phyloP scores from a whole-genome alignment of 805 yeast genomes.

The Kockiozyma suomiensis region DNA sequence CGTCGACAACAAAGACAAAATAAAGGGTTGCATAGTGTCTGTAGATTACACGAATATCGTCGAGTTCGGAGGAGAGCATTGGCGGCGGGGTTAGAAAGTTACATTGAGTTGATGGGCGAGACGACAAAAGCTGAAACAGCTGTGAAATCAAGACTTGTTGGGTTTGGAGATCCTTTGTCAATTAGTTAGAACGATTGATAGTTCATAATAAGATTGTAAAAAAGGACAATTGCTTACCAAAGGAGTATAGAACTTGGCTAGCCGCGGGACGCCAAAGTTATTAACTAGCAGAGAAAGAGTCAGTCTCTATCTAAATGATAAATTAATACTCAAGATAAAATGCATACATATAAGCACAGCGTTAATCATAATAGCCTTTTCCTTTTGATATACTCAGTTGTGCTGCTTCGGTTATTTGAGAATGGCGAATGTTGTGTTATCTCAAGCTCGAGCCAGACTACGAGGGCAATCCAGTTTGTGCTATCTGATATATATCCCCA shows the following conservation, averaged over 20 bases:
- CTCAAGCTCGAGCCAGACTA: neutral
- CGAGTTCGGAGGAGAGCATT: slow-evolving; percentile 55
- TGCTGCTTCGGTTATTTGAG: neutral
- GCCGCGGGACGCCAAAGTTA: slow-evolving; percentile 84
- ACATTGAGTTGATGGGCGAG: slow-evolving; percentile 74
- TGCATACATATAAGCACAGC: slow-evolving; percentile 73
- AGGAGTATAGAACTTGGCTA: slow-evolving; percentile 89
- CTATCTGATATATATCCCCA: neutral
- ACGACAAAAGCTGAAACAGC: slow-evolving; percentile 74
- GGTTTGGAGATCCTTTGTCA: slow-evolving; percentile 62
- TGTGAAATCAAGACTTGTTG: slow-evolving; percentile 81
- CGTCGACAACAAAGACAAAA: slow-evolving; percentile 94
- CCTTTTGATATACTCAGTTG: too few species aligned
- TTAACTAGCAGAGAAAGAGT: slow-evolving; percentile 55
- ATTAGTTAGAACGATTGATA: too few species aligned
- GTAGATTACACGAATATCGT: slow-evolving; percentile 82
- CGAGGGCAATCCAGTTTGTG: neutral
- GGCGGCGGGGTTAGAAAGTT: slow-evolving; percentile 91
- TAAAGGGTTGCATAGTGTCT: slow-evolving; percentile 94
- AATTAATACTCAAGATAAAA: neutral
- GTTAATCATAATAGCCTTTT: slow-evolving; percentile 78
- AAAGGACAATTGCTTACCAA: slow-evolving; percentile 44
- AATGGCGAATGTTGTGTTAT: neutral
- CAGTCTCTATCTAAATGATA: neutral
- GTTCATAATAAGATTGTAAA: neutral